These are phyloP conservation scores for Leccinum truebloodii DNA, from an alignment of 768 basidiomycete genomes.

Conservation along the genomic window DNA sequence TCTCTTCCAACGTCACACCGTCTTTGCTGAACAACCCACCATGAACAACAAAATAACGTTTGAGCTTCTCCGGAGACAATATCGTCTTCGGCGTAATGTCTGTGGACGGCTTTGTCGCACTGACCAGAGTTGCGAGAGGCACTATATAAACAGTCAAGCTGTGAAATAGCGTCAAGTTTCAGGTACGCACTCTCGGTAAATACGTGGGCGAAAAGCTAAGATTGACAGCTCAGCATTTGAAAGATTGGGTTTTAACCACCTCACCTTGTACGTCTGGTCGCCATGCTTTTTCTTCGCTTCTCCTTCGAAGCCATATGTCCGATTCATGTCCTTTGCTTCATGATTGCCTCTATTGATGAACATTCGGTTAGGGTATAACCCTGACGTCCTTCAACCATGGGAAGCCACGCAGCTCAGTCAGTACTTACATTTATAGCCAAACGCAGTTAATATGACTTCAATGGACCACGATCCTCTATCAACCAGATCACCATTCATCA, in stretches of 20 bases:
- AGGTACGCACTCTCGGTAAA: constrained; percentile 77
- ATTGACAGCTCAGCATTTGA: constrained; percentile 7
- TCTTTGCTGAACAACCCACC: constrained; percentile 97
- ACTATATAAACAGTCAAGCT: constrained; percentile 49
- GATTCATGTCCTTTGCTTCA: constrained; percentile 97
- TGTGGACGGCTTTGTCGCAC: constrained; percentile 61
- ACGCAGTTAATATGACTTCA: constrained; percentile 89
- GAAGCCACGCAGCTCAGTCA: constrained; percentile 1
- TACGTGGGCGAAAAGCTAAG: constrained; percentile 86
- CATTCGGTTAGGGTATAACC: constrained; percentile 89
- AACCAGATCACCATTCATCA: constrained; percentile 96
- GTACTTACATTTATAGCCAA: constrained; percentile 89
- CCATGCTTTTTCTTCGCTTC: constrained; percentile 97
- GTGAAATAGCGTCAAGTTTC: background rate
- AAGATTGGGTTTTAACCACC: constrained; percentile 1
- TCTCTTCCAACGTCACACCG: constrained; percentile 90
- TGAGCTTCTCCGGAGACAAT: constrained; percentile 77
- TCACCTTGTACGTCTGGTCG: constrained; percentile 89
- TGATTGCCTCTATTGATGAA: constrained; percentile 97
- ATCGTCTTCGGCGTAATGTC: constrained; percentile 51
- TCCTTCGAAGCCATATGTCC: constrained; percentile 91
- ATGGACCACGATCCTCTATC: constrained; percentile 97
- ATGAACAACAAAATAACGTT: constrained; percentile 93
- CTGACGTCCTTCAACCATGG: constrained; percentile 41
- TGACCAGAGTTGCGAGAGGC: constrained; percentile 85